Percentiles rank a stretch among this genome's conserved stretches.
Conservation (phyloP, 1,284 basidiomycete species). For the Fistulina hepatica region DNA sequence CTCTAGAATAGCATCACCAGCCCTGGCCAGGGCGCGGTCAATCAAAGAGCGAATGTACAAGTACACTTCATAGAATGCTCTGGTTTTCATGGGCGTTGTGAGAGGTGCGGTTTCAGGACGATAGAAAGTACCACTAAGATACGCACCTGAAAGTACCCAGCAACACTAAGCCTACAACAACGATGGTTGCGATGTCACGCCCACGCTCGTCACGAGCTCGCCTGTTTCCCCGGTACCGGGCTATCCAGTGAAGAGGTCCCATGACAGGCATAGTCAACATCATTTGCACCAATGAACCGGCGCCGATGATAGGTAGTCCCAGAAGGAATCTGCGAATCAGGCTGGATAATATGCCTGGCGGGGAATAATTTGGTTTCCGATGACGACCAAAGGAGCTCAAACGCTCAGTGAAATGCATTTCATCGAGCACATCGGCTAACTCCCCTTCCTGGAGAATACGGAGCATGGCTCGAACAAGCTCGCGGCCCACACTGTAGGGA, state of each 20-base stretch:
- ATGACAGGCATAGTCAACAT: conserved; percentile 49
- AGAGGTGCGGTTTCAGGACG: conserved; percentile 4
- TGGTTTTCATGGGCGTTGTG: conserved; percentile 22
- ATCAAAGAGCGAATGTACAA: conserved; percentile 46
- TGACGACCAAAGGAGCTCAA: conserved; percentile 9
- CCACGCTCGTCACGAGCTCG: conserved; percentile 41
- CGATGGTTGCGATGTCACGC: conserved; percentile 50
- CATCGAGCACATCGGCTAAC: conserved; percentile 31
- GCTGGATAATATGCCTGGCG: conserved; percentile 37
- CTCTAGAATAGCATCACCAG: conserved; percentile 71
- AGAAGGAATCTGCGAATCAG: conserved; percentile 59
- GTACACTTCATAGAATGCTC: conserved; percentile 63
- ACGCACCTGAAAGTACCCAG: conserved; percentile 53
- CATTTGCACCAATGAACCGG: conserved; percentile 64
- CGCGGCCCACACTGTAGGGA: conserved; percentile 48
- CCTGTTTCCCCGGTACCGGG: conserved; percentile 46
- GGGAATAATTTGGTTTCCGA: conserved; percentile 13
- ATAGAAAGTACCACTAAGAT: no score
- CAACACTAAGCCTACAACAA: conserved; percentile 52
- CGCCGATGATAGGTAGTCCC: conserved; percentile 66
- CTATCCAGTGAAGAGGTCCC: conserved; percentile 54
- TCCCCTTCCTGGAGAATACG: conserved; percentile 53
- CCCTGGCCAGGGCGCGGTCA: conserved; percentile 51
- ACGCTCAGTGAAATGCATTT: conserved; percentile 20
- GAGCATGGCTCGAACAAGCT: conserved; percentile 53